phyloP scores from a whole-genome alignment of 805 yeast species.

The Myxozyma monticola region DNA sequence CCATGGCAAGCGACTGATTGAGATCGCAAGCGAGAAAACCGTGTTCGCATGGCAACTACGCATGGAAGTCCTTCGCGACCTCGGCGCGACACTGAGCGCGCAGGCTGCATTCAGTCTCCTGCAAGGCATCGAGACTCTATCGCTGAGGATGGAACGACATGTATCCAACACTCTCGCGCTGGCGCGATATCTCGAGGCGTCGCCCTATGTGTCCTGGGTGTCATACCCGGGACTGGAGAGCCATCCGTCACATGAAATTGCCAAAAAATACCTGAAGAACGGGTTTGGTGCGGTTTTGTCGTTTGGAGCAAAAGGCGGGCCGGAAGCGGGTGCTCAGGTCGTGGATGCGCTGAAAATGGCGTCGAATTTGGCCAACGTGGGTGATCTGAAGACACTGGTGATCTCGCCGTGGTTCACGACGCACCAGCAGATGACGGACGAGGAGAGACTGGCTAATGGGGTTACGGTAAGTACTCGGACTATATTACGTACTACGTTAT shows the following conservation, averaged over 20 bases:
- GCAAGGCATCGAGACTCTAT: constrained; percentile 92
- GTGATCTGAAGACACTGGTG: constrained; percentile 92
- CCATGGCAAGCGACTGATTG: constrained; percentile 82
- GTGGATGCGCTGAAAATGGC: constrained; percentile 84
- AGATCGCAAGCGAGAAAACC: constrained; percentile 67
- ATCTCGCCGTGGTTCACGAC: constrained; percentile 96
- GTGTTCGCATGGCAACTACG: constrained; percentile 82
- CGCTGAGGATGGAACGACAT: constrained; percentile 92
- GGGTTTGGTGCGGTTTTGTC: constrained; percentile 89
- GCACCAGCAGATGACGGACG: constrained; percentile 84
- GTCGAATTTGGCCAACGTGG: constrained; percentile 93
- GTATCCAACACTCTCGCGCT: constrained; percentile 76
- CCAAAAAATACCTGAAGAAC: constrained; percentile 75
- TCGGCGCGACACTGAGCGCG: constrained; percentile 88
- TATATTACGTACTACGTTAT: not conserved
- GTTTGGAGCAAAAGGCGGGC: constrained; percentile 74
- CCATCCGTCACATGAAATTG: constrained; percentile 74
- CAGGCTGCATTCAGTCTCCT: constrained; percentile 81
- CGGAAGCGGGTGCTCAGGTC: constrained; percentile 71
- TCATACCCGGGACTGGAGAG: constrained; percentile 87
- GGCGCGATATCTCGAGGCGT: constrained; percentile 71
- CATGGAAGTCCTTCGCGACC: constrained; percentile 83
- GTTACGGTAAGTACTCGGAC: constrained; percentile 49
- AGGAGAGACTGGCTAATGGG: constrained; percentile 79
- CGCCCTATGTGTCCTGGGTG: constrained; percentile 81